Base-by-base conservation (phyloP, 2,329 filamentous ascomycete species). In the Anthostomella pinea region DNA sequence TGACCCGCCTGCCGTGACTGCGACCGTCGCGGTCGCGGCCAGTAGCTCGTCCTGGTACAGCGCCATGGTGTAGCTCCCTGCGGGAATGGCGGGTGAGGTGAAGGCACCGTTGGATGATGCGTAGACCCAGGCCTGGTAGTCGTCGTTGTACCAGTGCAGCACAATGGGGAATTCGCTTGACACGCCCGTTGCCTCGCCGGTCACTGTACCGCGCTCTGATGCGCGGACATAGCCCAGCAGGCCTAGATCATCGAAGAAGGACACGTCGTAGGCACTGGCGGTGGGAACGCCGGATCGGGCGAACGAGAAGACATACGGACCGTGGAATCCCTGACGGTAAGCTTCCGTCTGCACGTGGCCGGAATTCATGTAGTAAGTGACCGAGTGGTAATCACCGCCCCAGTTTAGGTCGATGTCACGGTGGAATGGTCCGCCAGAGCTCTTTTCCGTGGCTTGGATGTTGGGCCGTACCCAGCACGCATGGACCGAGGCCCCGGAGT, bases 281-380 rank as follows among this genome's bases (percentile, higher is more conserved):
- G 49, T 47, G 16, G 75, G 71, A 2, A 71, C 64, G 2, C 69
- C 69, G 20, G 67, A 73, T 30, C 72, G 66, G 25, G 67, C 70
- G 56, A 81, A 79, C 6, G 64, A 56, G 55, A 81, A 69, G 1
- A 72, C 72, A 39, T 81, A 81, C 0, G 77, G 77, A 1, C 77
- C 77, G 43, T 77, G 69, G 31, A 81, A 64, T 2, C 78, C 77
- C 52, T 69, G 69, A n/a, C 78, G 66, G 58, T 61, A 76, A 11
- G 57, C 52, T 51, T 81, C 77, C 1, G 75, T 80, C 46, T 69
- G 65, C 6, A 68, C 68, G 38, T 81, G 77, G 22, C 68, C 69
- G 3, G 71, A 77, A 59, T 81, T 81, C 68, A 77, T 77, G 59
- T 79, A 81, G 57, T 73, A 79, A 45, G 76, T 78, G 0, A 81